A percentile compares a stretch with the other conserved stretches of the same genome.
Conservation (phyloP, 1,284 basidiomycete genomes). For the Irpex lacteus region DNA sequence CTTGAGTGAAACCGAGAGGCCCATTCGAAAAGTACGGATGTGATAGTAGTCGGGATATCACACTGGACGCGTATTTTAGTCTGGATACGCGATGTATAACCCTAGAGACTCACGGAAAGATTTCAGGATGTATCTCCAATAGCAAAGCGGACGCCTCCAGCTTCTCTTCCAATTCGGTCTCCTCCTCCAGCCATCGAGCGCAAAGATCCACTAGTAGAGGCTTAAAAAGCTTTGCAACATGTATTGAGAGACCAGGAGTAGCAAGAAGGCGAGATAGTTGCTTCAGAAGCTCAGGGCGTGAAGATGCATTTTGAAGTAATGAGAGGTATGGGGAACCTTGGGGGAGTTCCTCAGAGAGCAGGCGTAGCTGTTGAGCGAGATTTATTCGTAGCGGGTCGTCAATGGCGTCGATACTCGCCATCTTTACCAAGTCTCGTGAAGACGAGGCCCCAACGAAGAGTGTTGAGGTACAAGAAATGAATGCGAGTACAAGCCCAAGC, state of each 20-base stretch:
- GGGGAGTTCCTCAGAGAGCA: conserved; percentile 39
- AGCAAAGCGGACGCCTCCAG: conserved; percentile 60
- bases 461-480: not conserved
- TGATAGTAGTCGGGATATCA: conserved; percentile 46
- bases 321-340: conserved; percentile 34
- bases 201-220: conserved; percentile 72
- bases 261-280: conserved; percentile 50
- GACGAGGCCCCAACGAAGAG: not conserved
- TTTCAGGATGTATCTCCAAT: conserved; percentile 68
- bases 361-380: conserved; percentile 45
- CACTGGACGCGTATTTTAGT: conserved; percentile 32
- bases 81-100: not conserved
- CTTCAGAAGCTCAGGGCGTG: conserved; percentile 37
- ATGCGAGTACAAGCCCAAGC: not conserved
- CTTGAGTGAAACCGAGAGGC: conserved; percentile 46
- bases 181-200: conserved; percentile 61
- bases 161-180: conserved; percentile 46
- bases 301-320: conserved; percentile 34
- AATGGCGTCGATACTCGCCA: conserved; percentile 6
- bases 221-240: conserved; percentile 57
- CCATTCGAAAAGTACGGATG: conserved; percentile 46
- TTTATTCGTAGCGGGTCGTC: conserved; percentile 50
- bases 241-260: conserved; percentile 50
- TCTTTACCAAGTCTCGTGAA: not conserved
- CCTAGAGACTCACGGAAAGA: conserved; percentile 62